A percentile compares a stretch with the other conserved stretches of the same genome.
These are phyloP conservation scores for Malassezia equina DNA, from an alignment of 1,284 basidiomycete species.

Conservation along the genomic window DNA sequence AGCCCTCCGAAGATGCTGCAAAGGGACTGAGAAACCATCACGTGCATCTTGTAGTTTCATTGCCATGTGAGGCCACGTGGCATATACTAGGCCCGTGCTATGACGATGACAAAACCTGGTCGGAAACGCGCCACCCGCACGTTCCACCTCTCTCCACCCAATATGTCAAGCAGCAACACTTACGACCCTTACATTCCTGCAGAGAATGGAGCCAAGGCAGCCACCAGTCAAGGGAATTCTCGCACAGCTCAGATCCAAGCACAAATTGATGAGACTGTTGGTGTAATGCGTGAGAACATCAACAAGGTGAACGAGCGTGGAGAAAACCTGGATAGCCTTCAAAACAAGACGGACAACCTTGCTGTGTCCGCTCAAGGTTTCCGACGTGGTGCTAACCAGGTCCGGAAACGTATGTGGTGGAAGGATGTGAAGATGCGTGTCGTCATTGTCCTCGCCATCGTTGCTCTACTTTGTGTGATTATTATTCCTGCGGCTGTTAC, in stretches of 20 bases:
- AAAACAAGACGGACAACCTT: constrained; percentile 97
- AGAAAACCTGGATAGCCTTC: constrained; percentile 81
- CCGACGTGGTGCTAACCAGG: constrained; percentile 88
- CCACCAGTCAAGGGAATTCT: constrained; percentile 31
- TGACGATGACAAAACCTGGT: not conserved
- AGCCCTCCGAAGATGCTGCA: not conserved
- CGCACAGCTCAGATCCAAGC: constrained; percentile 44
- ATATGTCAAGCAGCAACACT: constrained; percentile 30
- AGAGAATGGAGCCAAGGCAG: constrained; percentile 28
- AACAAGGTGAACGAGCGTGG: constrained; percentile 74
- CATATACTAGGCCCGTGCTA: not conserved
- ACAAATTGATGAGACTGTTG: constrained; percentile 50
- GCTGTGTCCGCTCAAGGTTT: constrained; percentile 98
- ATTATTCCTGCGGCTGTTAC: constrained; percentile 24
- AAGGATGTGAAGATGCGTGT: constrained; percentile 32
- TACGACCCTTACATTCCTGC: constrained; percentile 46
- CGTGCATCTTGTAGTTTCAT: constrained; percentile 15
- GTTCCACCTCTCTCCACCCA: not conserved
- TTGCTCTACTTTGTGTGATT: constrained; percentile 45
- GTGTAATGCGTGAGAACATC: constrained; percentile 96
- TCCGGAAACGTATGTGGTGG: constrained; percentile 77
- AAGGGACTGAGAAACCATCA: constrained; percentile 6
- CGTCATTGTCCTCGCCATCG: constrained; percentile 36
- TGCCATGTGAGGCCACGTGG: constrained; percentile 5
- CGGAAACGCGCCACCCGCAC: not conserved